Base-by-base conservation (phyloP, 208 protist species). In the Trichomonas tenax region DNA sequence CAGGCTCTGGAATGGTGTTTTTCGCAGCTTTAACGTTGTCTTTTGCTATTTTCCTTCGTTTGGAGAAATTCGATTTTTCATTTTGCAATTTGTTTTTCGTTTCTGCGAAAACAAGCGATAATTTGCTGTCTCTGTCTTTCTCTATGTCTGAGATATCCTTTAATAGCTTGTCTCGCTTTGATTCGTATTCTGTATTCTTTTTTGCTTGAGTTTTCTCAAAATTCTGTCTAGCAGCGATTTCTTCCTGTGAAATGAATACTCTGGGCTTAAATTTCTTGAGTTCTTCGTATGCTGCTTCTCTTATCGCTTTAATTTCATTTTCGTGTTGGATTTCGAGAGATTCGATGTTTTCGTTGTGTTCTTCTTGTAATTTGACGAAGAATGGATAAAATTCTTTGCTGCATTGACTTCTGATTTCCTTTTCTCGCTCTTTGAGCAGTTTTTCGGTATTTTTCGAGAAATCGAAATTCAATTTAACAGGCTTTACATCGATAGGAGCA, bases 371-470 rank as follows among this genome's bases (percentile, higher is more conserved):
- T 46, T 89, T 89, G 15, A 44, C 40, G 38, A 89, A 89, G 38
- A 89, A 40, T 89, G 82, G 82, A 15, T 41, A 31, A 15, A 89
- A 89, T 46, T 89, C 82, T 46, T 44, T n/a, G 15, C 38, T 40
- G 23, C 82, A 46, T 89, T 89, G 31, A 31, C 40, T 46, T 46
- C 82, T 34, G 9, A 93, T 93, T 51, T 93, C 44, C 15, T 17
- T 38, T 58, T 93, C 40, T 38, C 86, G 11, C 44, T 93, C 44
- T 93, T 93, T 93, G 4, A 93, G 44, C 17, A 93, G 41, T 34
- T 93, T 51, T 38, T 93, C 44, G n/a, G 86, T 93, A 34, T 93
- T 48, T 93, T 93, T 93, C 1, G 86, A 93, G 46, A 44, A 51
- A 93, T 93, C 86, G 46, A 93, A 48, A 51, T 48, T 38, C 38